Evolutionary conservation across 1,139 yeast species (phyloP), one percentile per base, ranked within the genome.

Genomic region (Spencermartinsiella ligniputridi): DNA sequence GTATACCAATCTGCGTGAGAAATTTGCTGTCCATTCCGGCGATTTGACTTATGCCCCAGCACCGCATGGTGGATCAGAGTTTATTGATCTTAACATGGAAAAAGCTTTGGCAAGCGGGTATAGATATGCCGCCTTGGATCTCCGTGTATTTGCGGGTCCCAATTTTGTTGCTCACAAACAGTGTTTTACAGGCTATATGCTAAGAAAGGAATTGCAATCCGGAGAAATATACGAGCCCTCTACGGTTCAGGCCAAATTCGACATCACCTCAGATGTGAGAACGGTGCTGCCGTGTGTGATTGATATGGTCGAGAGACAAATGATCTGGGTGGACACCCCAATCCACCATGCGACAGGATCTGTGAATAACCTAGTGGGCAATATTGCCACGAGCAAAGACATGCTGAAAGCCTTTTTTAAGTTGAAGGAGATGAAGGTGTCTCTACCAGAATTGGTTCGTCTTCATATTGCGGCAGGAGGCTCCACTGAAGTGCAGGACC

Each of bases 161-260:
- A 3, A 24, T 12, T 45, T 45, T 24, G 16, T 17, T 2, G 9
- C 9, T 2, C 45, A 37, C 21, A 30, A 39, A 16, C n/a, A 35
- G 16, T 37, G 48, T 12, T 39, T 41, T 35, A 45, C 48, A 13
- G 48, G 48, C 16, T 33, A 39, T 19, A 45, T 45, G 48, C 36
- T 45, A 3, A n/a, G 48, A 18, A 25, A 45, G 19, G 36, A 18
- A 3, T 9, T 34, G 13, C 32, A 38, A 11, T 41, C 48, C 13
- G 48, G 48, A 13, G 48, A 45, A 33, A 36, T 42, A n/a, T 45
- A 39, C 18, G 45, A 45, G 25, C 48, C 48, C 3, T 32, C 40
- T 1, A 38, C 39, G 2, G 48, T 45, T 16, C 25, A 39, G 13
- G 6, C 20, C 25, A 45, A 41, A 20, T 41, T 45, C 25, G 43